Percentiles rank a stretch among this genome's conserved stretches.
Evolutionary conservation across 345 rosid genomes (phyloP).

Genomic region (Sisymbrium altissimum): DNA sequence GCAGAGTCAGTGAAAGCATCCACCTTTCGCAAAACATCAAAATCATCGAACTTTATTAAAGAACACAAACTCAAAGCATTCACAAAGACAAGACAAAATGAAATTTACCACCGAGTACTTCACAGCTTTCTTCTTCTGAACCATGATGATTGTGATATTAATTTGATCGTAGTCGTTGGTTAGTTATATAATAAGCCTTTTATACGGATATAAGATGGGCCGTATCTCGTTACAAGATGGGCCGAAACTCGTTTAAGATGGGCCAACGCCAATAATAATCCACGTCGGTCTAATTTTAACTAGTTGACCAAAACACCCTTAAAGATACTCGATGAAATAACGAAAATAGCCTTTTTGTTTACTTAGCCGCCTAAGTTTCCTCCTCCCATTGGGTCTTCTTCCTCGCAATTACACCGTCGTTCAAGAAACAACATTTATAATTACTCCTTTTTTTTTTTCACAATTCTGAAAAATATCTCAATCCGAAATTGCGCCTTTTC

Average conservation of each 20-base stretch:
- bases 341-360: background rate
- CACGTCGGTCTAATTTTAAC: background rate
- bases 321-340: background rate
- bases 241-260: background rate
- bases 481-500: slow-evolving; percentile 1
- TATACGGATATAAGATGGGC: background rate
- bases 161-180: no score
- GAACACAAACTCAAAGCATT: no score
- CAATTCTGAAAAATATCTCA: slow-evolving; percentile 13
- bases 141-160: no score
- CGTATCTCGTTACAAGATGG: background rate
- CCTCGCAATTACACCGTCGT: no score
- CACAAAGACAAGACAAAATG: background rate
- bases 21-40: slow-evolving; percentile 28
- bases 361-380: slow-evolving; percentile 31
- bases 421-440: background rate
- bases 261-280: background rate
- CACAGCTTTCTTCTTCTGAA: slow-evolving; percentile 46
- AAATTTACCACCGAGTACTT: slow-evolving; percentile 45
- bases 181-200: no score
- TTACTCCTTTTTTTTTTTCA: background rate
- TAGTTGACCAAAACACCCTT: slow-evolving; percentile 24
- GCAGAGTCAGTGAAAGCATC: slow-evolving; percentile 76
- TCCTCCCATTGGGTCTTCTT: no score
- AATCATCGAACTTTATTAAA: background rate